phyloP scores from a whole-genome alignment of 1,284 basidiomycete species.

The Ustilago bromivora region DNA sequence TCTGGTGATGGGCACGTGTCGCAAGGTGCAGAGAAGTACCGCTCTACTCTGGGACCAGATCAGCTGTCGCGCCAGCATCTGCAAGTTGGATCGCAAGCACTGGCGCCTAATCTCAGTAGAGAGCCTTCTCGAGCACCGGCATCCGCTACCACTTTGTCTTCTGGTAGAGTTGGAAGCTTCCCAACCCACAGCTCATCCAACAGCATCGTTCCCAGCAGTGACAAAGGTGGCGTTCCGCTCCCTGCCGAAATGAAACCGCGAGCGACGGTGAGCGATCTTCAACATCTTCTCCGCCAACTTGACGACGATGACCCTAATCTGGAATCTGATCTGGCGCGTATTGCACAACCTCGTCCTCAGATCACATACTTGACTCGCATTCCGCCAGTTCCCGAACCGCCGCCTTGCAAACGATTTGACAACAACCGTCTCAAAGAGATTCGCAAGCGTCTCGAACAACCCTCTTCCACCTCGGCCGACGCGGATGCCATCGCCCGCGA shows the following conservation, averaged over 20 bases:
- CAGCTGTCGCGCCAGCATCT: constrained; percentile 76
- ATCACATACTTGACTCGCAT: constrained; percentile 64
- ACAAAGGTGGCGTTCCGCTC: constrained; percentile 67
- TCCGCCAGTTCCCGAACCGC: constrained; percentile 60
- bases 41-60: constrained; percentile 84
- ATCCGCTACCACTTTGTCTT: constrained; percentile 63
- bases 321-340: constrained; percentile 30
- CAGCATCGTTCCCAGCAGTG: constrained; percentile 68
- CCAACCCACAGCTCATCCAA: constrained; percentile 63
- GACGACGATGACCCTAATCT: constrained; percentile 72
- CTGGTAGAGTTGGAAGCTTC: constrained; percentile 72
- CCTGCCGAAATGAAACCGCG: constrained; percentile 63
- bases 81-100: constrained; percentile 25
- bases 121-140: constrained; percentile 24
- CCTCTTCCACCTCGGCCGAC: constrained; percentile 84
- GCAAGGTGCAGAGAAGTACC: constrained; percentile 91
- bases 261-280: constrained; percentile 76
- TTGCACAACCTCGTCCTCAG: constrained; percentile 80
- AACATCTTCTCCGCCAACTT: constrained; percentile 94
- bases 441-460: constrained; percentile 86
- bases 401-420: constrained; percentile 77
- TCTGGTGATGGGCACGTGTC: constrained; percentile 90
- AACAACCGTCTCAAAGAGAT: constrained; percentile 90
- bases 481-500: constrained; percentile 89
- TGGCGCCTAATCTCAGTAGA: constrained; percentile 24